These are phyloP conservation scores for Aspergillus nanangensis DNA, from an alignment of 495 filamentous ascomycete genomes.

Conservation along the genomic window DNA sequence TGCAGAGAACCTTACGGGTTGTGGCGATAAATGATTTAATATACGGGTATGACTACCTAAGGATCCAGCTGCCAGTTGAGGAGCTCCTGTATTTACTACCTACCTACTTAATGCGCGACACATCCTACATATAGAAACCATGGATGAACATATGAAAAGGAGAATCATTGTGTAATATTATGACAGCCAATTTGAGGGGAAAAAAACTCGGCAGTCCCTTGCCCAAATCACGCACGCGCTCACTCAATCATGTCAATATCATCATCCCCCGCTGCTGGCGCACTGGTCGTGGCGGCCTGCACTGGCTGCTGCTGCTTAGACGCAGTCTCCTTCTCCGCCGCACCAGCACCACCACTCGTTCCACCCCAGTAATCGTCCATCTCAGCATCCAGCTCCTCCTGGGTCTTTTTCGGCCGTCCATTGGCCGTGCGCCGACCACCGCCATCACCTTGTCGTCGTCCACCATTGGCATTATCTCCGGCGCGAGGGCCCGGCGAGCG, in stretches of 20 bases:
- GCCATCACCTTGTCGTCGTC: constrained; percentile 50
- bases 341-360: constrained; percentile 28
- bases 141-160: background rate
- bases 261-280: constrained; percentile 39
- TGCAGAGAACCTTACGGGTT: constrained; percentile 63
- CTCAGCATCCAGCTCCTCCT: constrained; percentile 88
- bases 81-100: too few relatives aligned
- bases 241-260: constrained; percentile 55
- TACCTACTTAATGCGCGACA: background rate
- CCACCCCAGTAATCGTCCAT: constrained; percentile 89
- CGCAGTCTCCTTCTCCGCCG: constrained; percentile 20
- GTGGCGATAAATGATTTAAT: constrained; percentile 39
- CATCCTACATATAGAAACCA: background rate
- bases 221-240: background rate
- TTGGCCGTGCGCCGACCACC: constrained; percentile 39
- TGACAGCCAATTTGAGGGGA: too few relatives aligned
- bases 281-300: constrained; percentile 23
- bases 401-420: constrained; percentile 76
- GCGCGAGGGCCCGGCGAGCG: constrained; percentile 31
- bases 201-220: background rate
- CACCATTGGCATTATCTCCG: constrained; percentile 31
- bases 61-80: too few relatives aligned
- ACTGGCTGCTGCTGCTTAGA: constrained; percentile 14
- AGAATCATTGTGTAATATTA: background rate
- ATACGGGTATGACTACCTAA: background rate